Conservation (phyloP, 257 asterid genomes). For the Pogostemon cablin region DNA sequence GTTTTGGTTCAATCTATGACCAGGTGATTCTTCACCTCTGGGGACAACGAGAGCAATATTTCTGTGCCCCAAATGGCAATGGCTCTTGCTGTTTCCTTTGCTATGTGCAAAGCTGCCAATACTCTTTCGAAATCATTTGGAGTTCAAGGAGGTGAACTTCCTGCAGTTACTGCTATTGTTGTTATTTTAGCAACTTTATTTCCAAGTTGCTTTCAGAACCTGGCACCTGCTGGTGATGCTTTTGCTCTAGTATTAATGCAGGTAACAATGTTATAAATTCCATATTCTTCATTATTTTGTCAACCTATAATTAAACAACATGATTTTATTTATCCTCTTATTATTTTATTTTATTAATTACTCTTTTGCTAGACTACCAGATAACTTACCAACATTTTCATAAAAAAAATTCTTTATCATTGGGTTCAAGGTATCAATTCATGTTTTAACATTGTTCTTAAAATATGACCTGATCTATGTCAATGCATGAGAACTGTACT, state of each 20-base stretch:
- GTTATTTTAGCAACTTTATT: conserved; percentile 67
- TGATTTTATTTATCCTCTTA: neutral
- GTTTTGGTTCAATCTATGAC: conserved; percentile 28
- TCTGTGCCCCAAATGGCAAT: conserved; percentile 62
- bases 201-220: conserved; percentile 57
- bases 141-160: conserved; percentile 68
- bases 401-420: neutral
- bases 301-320: neutral
- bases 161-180: conserved; percentile 68
- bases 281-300: neutral
- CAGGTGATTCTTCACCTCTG: conserved; percentile 50
- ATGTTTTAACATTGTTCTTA: conserved; percentile 1
- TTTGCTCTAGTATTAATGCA: conserved; percentile 66
- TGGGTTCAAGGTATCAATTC: neutral
- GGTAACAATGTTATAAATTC: conserved; percentile 39
- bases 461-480: neutral
- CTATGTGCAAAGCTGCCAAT: conserved; percentile 66
- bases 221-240: conserved; percentile 80
- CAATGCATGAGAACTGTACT: neutral
- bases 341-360: neutral
- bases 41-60: conserved; percentile 45
- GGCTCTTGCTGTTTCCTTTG: conserved; percentile 67
- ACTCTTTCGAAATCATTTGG: conserved; percentile 42
- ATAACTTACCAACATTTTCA: neutral
- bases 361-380: conserved; percentile 1